Conservation (phyloP, 2,329 filamentous ascomycete genomes). For the Penicillium sp. region DNA sequence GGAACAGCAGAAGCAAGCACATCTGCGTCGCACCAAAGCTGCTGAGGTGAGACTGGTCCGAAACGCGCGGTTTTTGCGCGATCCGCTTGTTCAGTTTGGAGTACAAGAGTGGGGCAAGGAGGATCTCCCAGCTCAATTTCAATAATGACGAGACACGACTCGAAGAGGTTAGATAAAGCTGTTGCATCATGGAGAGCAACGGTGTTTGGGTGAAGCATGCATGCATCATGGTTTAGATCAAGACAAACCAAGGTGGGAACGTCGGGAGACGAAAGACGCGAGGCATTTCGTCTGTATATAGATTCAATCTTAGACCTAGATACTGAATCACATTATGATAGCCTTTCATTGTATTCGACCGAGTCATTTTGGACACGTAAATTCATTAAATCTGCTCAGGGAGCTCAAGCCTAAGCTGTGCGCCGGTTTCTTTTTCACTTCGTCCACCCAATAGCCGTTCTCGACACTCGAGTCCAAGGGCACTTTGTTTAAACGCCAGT, state of each 20-base stretch:
- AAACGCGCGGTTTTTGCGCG: conserved; percentile 65
- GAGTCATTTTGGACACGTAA: conserved; percentile 7
- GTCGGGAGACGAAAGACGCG: background rate
- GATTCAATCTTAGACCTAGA: conserved; percentile 9
- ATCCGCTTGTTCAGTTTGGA: conserved; percentile 63
- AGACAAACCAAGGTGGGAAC: too few relatives aligned
- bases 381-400: conserved; percentile 10
- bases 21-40: conserved; percentile 74
- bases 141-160: conserved; percentile 12
- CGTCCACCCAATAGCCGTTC: background rate
- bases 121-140: conserved; percentile 23
- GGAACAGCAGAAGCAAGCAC: conserved; percentile 55
- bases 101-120: conserved; percentile 47
- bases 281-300: conserved; percentile 9
- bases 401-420: conserved; percentile 2
- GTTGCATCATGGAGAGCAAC: too few relatives aligned
- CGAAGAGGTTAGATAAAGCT: background rate
- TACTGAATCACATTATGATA: background rate
- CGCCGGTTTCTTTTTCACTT: conserved; percentile 4
- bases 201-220: too few relatives aligned
- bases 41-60: conserved; percentile 81
- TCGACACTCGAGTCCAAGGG: background rate
- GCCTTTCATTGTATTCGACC: background rate
- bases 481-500: conserved; percentile 58
- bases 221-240: too few relatives aligned